phyloP scores from a whole-genome alignment of 2,329 filamentous ascomycete genomes.

The Leptographium lundbergii region DNA sequence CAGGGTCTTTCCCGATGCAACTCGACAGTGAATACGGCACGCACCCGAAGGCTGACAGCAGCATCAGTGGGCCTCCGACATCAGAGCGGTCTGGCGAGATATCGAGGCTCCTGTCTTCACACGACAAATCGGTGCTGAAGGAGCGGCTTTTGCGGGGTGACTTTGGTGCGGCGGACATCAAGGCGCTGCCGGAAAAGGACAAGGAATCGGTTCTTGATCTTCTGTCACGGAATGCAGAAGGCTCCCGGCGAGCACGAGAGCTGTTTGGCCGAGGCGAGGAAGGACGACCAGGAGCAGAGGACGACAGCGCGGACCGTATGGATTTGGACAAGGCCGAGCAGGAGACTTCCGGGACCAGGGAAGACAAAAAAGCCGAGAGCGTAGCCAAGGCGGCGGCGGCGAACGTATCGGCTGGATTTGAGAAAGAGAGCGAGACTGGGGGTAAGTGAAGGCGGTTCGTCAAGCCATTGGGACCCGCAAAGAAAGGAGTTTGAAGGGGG shows the following conservation, averaged over 20 bases:
- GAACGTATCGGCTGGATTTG: not conserved
- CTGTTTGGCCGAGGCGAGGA: slow-evolving; percentile 28
- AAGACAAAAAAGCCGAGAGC: not conserved
- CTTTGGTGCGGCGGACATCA: slow-evolving; percentile 22
- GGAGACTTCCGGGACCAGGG: not conserved
- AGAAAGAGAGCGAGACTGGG: not conserved
- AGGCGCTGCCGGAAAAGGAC: slow-evolving; percentile 22
- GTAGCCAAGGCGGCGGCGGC: not conserved
- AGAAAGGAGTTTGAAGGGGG: not conserved
- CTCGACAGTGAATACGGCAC: not conserved
- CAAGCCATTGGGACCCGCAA: not conserved
- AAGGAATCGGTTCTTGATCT: slow-evolving; percentile 41
- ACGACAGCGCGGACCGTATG: not conserved
- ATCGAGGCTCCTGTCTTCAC: slow-evolving; percentile 28
- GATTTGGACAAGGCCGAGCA: not conserved
- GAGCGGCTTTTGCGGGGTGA: slow-evolving; percentile 36
- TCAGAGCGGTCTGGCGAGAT: not conserved
- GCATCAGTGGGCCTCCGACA: slow-evolving; percentile 21
- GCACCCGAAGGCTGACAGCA: slow-evolving; percentile 9
- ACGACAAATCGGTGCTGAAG: slow-evolving; percentile 29
- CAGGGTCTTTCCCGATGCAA: not conserved
- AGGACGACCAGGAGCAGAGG: not conserved
- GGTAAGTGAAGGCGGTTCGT: not conserved
- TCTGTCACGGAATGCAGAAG: slow-evolving; percentile 30
- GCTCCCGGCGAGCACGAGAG: slow-evolving; percentile 35